These are phyloP conservation scores for Vigna mungo DNA, from an alignment of 306 rosid genomes.

Conservation along the genomic window DNA sequence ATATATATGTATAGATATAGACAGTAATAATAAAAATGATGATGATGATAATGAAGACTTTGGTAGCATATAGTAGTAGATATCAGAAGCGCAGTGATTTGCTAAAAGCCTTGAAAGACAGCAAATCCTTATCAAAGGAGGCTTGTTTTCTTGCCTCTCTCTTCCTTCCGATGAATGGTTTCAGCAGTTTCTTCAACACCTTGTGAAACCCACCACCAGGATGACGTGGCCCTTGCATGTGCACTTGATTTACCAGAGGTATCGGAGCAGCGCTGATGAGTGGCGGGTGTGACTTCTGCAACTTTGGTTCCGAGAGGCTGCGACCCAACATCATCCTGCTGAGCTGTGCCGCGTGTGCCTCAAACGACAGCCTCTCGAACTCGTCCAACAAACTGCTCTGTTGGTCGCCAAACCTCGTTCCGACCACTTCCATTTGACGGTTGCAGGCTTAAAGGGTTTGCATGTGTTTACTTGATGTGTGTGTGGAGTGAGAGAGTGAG, in stretches of 20 bases:
- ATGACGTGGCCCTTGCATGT: slow-evolving; percentile 36
- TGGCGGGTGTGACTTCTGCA: slow-evolving; percentile 20
- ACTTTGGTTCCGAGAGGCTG: slow-evolving; percentile 63
- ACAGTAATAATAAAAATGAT: too few relatives aligned
- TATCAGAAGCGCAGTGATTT: slow-evolving; percentile 60
- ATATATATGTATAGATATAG: too few relatives aligned
- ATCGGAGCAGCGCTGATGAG: slow-evolving; percentile 34
- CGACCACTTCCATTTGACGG: slow-evolving; percentile 37
- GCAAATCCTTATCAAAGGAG: slow-evolving; percentile 44
- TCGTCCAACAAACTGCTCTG: slow-evolving; percentile 73
- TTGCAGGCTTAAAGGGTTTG: slow-evolving; percentile 48
- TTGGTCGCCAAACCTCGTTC: slow-evolving; percentile 76
- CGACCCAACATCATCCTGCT: slow-evolving; percentile 62
- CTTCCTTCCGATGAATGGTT: slow-evolving; percentile 53
- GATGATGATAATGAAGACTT: too few relatives aligned
- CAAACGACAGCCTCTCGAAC: slow-evolving; percentile 71
- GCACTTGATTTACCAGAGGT: slow-evolving; percentile 42
- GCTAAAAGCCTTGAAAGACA: slow-evolving; percentile 60
- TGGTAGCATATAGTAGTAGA: not conserved
- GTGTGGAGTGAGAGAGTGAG: too few relatives aligned
- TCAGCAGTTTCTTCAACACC: slow-evolving; percentile 62
- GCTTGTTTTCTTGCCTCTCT: slow-evolving; percentile 35
- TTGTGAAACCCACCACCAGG: slow-evolving; percentile 45
- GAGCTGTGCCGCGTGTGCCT: slow-evolving; percentile 68
- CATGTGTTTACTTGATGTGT: slow-evolving; percentile 1